Evolutionary conservation across 208 protist genomes (phyloP), one percentile per base, ranked within the genome.

Genomic region (Leptomonas pyrrhocoris): DNA sequence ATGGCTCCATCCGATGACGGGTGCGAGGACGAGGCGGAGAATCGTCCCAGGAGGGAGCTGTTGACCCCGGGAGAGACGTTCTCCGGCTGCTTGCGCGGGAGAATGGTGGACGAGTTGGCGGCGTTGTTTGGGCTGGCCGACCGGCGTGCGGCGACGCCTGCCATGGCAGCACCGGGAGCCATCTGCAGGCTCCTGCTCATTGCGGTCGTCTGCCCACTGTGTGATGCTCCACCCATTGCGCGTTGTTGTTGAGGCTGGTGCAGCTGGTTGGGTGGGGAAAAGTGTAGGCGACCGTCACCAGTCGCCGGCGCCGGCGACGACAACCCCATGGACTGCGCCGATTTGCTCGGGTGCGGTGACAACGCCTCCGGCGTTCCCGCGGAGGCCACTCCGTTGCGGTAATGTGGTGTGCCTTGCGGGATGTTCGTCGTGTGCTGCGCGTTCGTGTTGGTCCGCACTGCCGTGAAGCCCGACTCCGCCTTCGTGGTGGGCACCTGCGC

Each of bases 51-150:
- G 7, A 57, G 45, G 15, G 54, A 68, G 43, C 21, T 30, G 62
- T 63, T 75, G 13, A 75, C 28, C 16, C 43, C 42, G 2, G 45
- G 54, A 9, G 31, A 75, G 40, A 46, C 16, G 46, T 76, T 76
- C 6, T 76, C 62, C 1, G 42, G 28, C 46, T 50, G 56, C 55
- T 46, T 57, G 25, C 46, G 71, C 1, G 53, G 38, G 6, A 69
- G 31, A 18, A 69, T 68, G 21, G 46, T 67, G 40, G 45, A 55
- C 12, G 56, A 42, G 66, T 11, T 40, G 56, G 30, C 21, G 21
- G 23, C 19, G 46, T 34, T 63, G 19, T 34, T 23, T 40, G 56
- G 50, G 34, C 59, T 59, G 16, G n/a, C 19, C 25, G 42, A 56
- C 34, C 55, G 36, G 34, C 55, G 55, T 40, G 19, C 25, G 2